phyloP scores from a whole-genome alignment of 352 stramenopile genomes.

The Globisporangium sylvaticum region DNA sequence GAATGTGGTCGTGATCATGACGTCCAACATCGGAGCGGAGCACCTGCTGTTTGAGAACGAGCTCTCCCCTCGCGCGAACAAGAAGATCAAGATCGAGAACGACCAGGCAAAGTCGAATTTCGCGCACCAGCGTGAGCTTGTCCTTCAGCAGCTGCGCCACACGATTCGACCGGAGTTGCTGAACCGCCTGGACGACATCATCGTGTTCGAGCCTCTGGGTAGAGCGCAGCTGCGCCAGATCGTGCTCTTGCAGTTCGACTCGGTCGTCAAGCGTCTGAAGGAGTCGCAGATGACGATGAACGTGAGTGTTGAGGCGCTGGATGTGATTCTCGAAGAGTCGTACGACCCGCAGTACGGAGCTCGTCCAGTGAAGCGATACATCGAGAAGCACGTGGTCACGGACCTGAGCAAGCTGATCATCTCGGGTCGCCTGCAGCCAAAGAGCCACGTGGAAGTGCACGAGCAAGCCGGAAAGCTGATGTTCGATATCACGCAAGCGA shows the following conservation, averaged over 20 bases:
- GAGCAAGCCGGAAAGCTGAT: slow-evolving; percentile 40
- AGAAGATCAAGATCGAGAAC: slow-evolving; percentile 55
- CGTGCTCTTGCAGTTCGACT: slow-evolving; percentile 91
- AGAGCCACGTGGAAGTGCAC: slow-evolving; percentile 61
- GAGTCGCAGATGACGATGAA: slow-evolving; percentile 68
- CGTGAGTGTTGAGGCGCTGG: slow-evolving; percentile 75
- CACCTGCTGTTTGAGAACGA: slow-evolving; percentile 78
- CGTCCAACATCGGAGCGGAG: slow-evolving; percentile 94
- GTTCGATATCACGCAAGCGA: slow-evolving; percentile 43
- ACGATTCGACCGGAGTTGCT: slow-evolving; percentile 94
- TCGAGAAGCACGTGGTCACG: slow-evolving; percentile 94
- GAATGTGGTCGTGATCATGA: slow-evolving; percentile 98
- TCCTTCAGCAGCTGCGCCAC: slow-evolving; percentile 85
- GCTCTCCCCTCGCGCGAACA: slow-evolving; percentile 45
- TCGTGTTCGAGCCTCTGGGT: slow-evolving; percentile 95
- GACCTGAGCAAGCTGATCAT: slow-evolving; percentile 75
- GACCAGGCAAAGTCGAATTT: slow-evolving; percentile 37
- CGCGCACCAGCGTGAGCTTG: slow-evolving; percentile 55
- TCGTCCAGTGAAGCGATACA: slow-evolving; percentile 93
- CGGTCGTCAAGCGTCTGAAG: slow-evolving; percentile 70
- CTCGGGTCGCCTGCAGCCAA: slow-evolving; percentile 43
- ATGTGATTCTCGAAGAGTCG: slow-evolving; percentile 89
- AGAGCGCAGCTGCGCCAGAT: slow-evolving; percentile 89
- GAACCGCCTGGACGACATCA: slow-evolving; percentile 95
- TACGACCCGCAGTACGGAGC: slow-evolving; percentile 95